Base-by-base conservation (phyloP, 169 alveolate species). In the Plasmodium gaboni region DNA sequence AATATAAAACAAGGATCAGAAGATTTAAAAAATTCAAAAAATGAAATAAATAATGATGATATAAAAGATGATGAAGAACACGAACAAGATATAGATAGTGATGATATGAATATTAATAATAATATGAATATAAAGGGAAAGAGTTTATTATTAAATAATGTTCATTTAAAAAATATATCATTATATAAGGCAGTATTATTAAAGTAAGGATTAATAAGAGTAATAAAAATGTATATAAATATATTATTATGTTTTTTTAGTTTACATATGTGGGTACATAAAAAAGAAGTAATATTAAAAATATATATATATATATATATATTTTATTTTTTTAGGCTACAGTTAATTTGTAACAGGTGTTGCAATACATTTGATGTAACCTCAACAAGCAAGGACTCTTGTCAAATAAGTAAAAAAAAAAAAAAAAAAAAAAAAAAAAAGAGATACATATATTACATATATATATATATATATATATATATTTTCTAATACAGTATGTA, bases 71-170 rank as follows among this genome's bases (percentile, higher is more conserved):
- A 64, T 12, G 78, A 78, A 28, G 89, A 78, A 24, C 61, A 24
- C 13, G 89, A 78, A 4, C 89, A 78, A 44, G 89, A 78, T 44
- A 78, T 78, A 48, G 89, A 78, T 44, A 78, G 89, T 46, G 89
- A 78, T 57, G 89, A 78, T 42, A 78, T 78, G 89, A 67, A 65
- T 42, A 78, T 78, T 38, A 78, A 78, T 57, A 78, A 78, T 24
- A 78, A 78, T 24, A 57, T 55, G 17, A 78, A 78, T 59, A 67
- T 78, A 26, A 78, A 68, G 60, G 89, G 89, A 60, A 64, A 78
- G 46, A 78, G 69, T 32, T 55, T 78, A 8, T n/a, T 65, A 9
- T 59, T 78, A 19, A 32, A 44, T n/a, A 78, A 64, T 69, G 74
- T 51, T 24, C 76, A 50, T n/a, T 28, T 78, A 26, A 78, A 78